Conservation (phyloP, 108 stramenopile species). For the Cylindrotheca fusiformis region DNA sequence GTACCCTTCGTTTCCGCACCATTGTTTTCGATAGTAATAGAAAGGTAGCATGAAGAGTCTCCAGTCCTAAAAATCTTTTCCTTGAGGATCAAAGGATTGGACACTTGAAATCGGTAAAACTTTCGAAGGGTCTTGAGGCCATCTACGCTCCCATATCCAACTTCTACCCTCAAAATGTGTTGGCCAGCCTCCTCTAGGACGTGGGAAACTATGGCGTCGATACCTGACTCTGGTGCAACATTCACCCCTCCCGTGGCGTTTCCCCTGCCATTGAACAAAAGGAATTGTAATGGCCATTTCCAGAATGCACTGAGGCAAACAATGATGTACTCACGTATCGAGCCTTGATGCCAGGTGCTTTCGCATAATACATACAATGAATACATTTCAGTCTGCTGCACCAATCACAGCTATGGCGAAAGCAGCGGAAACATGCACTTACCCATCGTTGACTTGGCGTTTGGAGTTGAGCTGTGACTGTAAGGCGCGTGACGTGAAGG, state of each 20-base stretch:
- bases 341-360: conserved; percentile 47
- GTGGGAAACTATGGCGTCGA: conserved; percentile 79
- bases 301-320: too few relatives aligned
- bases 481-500: conserved; percentile 49
- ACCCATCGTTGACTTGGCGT: conserved; percentile 68
- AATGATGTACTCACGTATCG: conserved; percentile 26
- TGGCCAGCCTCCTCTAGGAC: conserved; percentile 76
- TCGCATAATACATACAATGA: neutral
- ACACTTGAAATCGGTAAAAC: conserved; percentile 86
- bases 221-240: conserved; percentile 44
- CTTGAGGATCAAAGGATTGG: conserved; percentile 54
- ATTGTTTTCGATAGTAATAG: conserved; percentile 59
- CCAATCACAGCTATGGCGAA: neutral
- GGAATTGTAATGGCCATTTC: too few relatives aligned
- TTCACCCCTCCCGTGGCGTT: conserved; percentile 47
- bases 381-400: neutral
- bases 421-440: conserved; percentile 1
- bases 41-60: conserved; percentile 61
- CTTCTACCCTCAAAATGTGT: conserved; percentile 84
- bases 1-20: conserved; percentile 24
- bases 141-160: conserved; percentile 51
- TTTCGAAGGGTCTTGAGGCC: conserved; percentile 74
- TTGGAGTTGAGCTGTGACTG: conserved; percentile 73
- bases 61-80: conserved; percentile 44
- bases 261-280: conserved; percentile 18